Conservation (phyloP, 208 protist genomes). For the Wallacemonas collosoma region DNA sequence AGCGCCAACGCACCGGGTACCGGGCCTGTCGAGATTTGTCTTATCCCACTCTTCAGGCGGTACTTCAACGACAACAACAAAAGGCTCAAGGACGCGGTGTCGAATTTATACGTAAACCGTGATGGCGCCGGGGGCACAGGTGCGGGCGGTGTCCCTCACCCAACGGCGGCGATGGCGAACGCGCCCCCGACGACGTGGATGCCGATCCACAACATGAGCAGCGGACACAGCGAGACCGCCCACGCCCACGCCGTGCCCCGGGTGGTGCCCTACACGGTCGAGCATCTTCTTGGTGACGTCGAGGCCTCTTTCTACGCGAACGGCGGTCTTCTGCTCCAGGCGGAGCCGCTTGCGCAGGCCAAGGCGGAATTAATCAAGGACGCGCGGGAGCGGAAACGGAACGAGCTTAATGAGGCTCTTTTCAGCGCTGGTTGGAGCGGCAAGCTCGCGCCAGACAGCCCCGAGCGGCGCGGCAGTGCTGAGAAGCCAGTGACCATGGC, state of each 20-base stretch:
- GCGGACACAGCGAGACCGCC: background rate
- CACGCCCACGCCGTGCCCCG: background rate
- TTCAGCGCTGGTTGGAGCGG: slow-evolving; percentile 12
- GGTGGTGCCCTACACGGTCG: slow-evolving; percentile 23
- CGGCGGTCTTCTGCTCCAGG: slow-evolving; percentile 37
- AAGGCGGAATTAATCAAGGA: slow-evolving; percentile 26
- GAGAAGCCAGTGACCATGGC: background rate
- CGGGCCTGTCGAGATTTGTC: slow-evolving; percentile 61
- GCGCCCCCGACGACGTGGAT: slow-evolving; percentile 1
- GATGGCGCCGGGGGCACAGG: background rate
- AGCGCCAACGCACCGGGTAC: slow-evolving; percentile 18
- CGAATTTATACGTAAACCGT: slow-evolving; percentile 45
- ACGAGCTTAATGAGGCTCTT: slow-evolving; percentile 18
- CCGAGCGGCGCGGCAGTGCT: background rate
- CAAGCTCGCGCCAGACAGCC: background rate
- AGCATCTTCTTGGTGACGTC: slow-evolving; percentile 54
- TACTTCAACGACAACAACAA: slow-evolving; percentile 86
- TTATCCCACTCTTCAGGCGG: slow-evolving; percentile 78
- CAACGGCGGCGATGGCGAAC: background rate
- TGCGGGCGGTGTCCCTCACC: background rate
- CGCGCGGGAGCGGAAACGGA: slow-evolving; percentile 17
- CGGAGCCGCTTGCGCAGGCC: slow-evolving; percentile 23
- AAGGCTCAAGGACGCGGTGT: slow-evolving; percentile 62
- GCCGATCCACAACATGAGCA: background rate
- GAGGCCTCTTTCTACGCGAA: slow-evolving; percentile 49